Conservation (phyloP, 2,329 filamentous ascomycete species). For the Tolypocladium album region DNA sequence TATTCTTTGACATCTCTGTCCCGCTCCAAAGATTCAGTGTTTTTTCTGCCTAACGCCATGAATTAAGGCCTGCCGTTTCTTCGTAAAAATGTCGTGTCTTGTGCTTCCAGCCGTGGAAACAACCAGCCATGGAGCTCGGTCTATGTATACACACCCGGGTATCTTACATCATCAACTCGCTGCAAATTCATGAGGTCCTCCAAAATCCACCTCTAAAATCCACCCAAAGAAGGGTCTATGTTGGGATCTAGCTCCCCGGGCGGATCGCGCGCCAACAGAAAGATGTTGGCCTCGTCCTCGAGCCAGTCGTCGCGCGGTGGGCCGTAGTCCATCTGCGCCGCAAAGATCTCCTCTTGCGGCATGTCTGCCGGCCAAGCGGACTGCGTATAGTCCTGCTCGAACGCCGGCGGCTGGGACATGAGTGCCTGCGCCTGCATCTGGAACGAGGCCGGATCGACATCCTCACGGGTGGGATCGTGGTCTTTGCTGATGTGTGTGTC, state of each 20-base stretch:
- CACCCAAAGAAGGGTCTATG: constrained; percentile 21
- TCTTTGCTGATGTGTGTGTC: constrained; percentile 31
- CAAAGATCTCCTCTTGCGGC: constrained; percentile 22
- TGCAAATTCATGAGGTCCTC: neutral
- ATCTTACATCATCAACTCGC: neutral
- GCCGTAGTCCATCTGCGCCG: constrained; percentile 20
- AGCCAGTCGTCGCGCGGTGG: constrained; percentile 29
- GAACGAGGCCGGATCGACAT: constrained; percentile 11
- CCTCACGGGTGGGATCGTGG: constrained; percentile 5
- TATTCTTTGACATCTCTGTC: neutral
- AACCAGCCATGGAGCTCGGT: neutral
- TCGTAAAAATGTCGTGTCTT: neutral
- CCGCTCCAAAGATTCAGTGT: neutral
- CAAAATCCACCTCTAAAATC: constrained; percentile 3
- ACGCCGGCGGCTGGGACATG: constrained; percentile 8
- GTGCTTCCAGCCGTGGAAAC: neutral
- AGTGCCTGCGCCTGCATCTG: constrained; percentile 11
- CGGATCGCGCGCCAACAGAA: constrained; percentile 22
- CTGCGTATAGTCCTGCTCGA: constrained; percentile 9
- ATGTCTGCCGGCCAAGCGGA: constrained; percentile 12
- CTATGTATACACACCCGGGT: neutral
- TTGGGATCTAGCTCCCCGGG: constrained; percentile 9
- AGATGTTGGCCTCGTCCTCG: constrained; percentile 32
- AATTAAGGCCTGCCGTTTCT: neutral
- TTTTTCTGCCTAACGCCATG: neutral